Evolutionary conservation across 2,329 filamentous ascomycete species (phyloP).

Genomic region (Berkeleyomyces basicola): DNA sequence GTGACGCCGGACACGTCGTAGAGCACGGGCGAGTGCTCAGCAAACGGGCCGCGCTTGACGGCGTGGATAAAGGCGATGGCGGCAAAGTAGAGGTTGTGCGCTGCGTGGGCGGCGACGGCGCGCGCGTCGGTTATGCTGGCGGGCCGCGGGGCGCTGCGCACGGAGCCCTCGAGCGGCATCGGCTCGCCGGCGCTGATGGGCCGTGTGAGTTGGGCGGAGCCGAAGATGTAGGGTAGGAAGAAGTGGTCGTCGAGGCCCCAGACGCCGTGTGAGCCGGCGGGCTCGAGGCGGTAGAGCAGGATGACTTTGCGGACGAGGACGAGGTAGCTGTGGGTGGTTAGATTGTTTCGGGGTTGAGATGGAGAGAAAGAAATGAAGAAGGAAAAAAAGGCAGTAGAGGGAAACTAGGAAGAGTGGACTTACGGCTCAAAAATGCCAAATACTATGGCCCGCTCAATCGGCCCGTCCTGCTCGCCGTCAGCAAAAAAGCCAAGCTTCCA

Average conservation of each 20-base stretch:
- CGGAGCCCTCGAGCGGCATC: slow-evolving; percentile 65
- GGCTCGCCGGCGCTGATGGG: slow-evolving; percentile 42
- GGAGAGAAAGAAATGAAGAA: neutral
- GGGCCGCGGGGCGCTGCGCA: slow-evolving; percentile 54
- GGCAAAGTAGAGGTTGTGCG: slow-evolving; percentile 76
- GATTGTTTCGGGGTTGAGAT: slow-evolving; percentile 8
- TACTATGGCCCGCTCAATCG: slow-evolving; percentile 64
- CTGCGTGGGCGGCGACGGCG: slow-evolving; percentile 48
- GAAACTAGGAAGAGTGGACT: slow-evolving; percentile 21
- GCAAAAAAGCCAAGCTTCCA: slow-evolving; percentile 81
- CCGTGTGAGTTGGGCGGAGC: slow-evolving; percentile 74
- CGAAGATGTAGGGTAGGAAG: slow-evolving; percentile 87
- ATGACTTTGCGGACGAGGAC: slow-evolving; percentile 68
- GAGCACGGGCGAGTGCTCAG: slow-evolving; percentile 88
- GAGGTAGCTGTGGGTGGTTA: slow-evolving; percentile 44
- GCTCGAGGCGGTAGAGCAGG: slow-evolving; percentile 79
- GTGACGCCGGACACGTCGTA: slow-evolving; percentile 87
- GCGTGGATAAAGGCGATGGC: slow-evolving; percentile 95
- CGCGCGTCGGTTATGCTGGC: slow-evolving; percentile 47
- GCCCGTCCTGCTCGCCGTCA: slow-evolving; percentile 31
- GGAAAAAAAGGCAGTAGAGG: neutral
- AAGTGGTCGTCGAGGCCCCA: slow-evolving; percentile 98
- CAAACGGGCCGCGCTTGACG: slow-evolving; percentile 91
- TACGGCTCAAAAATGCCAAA: slow-evolving; percentile 70
- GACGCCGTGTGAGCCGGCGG: slow-evolving; percentile 88